Conservation (phyloP, 2,329 filamentous ascomycete species). For the Cadophora malorum region DNA sequence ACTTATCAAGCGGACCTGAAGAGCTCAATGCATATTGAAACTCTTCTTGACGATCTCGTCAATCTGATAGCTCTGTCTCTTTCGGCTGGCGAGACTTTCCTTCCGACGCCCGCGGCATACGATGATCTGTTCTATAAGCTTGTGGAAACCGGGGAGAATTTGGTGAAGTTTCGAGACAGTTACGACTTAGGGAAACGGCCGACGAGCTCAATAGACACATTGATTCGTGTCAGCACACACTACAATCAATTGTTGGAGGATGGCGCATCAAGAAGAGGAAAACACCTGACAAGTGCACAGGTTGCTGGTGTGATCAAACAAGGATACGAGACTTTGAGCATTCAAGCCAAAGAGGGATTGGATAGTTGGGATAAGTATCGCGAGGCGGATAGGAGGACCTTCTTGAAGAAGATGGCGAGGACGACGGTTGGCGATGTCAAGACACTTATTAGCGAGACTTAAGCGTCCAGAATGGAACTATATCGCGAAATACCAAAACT, state of each 20-base stretch:
- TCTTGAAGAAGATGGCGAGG: slow-evolving; percentile 87
- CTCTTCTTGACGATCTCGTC: slow-evolving; percentile 77
- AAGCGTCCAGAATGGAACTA: slow-evolving; percentile 22
- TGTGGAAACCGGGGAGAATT: slow-evolving; percentile 85
- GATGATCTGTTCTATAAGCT: slow-evolving; percentile 99
- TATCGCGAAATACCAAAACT: not conserved
- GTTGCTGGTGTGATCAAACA: slow-evolving; percentile 93
- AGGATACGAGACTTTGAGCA: slow-evolving; percentile 92
- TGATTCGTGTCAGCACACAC: slow-evolving; percentile 82
- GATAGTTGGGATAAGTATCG: slow-evolving; percentile 87
- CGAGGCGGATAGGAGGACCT: slow-evolving; percentile 82
- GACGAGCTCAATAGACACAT: slow-evolving; percentile 79
- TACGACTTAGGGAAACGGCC: slow-evolving; percentile 67
- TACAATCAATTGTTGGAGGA: slow-evolving; percentile 83
- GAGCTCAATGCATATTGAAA: slow-evolving; percentile 70
- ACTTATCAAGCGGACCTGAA: slow-evolving; percentile 84
- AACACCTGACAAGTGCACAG: slow-evolving; percentile 79
- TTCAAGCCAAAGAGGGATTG: slow-evolving; percentile 85
- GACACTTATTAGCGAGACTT: slow-evolving; percentile 38
- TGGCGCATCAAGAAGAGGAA: slow-evolving; percentile 59
- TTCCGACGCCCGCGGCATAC: slow-evolving; percentile 85
- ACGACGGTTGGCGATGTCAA: slow-evolving; percentile 76
- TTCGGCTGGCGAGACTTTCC: slow-evolving; percentile 86
- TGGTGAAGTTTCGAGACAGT: slow-evolving; percentile 80
- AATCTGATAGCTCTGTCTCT: slow-evolving; percentile 85